Percentiles rank a stretch among this genome's conserved stretches.
Conservation (phyloP, 768 basidiomycete species). For the Lactarius sp. region DNA sequence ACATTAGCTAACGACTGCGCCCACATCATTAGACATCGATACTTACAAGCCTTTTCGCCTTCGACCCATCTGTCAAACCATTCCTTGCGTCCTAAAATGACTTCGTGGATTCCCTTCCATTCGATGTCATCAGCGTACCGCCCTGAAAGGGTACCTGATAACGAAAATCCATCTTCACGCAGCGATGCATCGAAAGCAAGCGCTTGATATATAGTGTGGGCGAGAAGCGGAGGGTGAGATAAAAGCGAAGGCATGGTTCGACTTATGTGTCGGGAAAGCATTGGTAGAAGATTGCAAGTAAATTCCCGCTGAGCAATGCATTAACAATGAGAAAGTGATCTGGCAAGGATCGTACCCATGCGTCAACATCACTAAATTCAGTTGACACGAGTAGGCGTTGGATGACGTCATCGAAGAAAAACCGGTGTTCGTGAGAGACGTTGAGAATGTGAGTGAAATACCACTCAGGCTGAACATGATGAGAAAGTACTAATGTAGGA, state of each 20-base stretch:
- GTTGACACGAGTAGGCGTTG: slow-evolving; percentile 65
- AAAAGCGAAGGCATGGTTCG: slow-evolving; percentile 71
- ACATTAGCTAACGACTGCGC: not conserved
- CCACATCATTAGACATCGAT: not conserved
- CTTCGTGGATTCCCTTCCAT: slow-evolving; percentile 78
- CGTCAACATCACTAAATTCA: slow-evolving; percentile 59
- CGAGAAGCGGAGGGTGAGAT: slow-evolving; percentile 75
- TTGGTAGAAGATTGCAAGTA: slow-evolving; percentile 66
- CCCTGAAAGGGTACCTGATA: slow-evolving; percentile 47
- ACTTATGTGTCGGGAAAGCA: slow-evolving; percentile 70
- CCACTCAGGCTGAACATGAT: slow-evolving; percentile 78
- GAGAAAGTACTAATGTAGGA: not conserved
- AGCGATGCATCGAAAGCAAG: slow-evolving; percentile 81
- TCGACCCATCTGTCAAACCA: slow-evolving; percentile 92
- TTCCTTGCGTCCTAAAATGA: slow-evolving; percentile 74
- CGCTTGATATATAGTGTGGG: slow-evolving; percentile 94
- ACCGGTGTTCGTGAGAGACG: slow-evolving; percentile 75
- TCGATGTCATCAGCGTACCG: slow-evolving; percentile 29
- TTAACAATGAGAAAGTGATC: slow-evolving; percentile 4
- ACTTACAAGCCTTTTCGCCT: slow-evolving; percentile 84
- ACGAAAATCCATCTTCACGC: slow-evolving; percentile 64
- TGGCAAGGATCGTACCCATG: slow-evolving; percentile 53
- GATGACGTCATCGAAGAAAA: slow-evolving; percentile 71
- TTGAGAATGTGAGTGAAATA: slow-evolving; percentile 91
- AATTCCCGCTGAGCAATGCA: slow-evolving; percentile 66